phyloP scores from a whole-genome alignment of 371 early-diverging fungal species.

The Mortierella sp. region DNA sequence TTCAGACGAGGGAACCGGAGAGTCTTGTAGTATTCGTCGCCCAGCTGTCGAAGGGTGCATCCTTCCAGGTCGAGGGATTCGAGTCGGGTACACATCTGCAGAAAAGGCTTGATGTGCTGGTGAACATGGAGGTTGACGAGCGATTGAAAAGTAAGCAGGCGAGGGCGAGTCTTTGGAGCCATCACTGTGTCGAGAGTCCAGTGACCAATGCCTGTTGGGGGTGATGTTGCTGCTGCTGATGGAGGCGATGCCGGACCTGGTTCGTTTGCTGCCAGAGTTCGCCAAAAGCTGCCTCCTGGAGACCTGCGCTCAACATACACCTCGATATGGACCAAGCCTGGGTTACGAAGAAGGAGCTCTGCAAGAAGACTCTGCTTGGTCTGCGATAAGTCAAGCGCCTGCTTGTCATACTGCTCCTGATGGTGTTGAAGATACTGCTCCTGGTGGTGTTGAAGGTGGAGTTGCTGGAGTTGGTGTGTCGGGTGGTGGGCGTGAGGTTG shows the following conservation, averaged over 20 bases:
- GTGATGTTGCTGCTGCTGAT: neutral
- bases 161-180: constrained; percentile 8
- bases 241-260: neutral
- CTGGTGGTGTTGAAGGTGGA: neutral
- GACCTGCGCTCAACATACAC: constrained; percentile 36
- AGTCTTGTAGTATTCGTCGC: constrained; percentile 10
- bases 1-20: constrained; percentile 26
- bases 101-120: constrained; percentile 28
- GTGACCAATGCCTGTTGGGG: neutral
- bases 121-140: constrained; percentile 32
- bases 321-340: constrained; percentile 26
- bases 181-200: neutral
- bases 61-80: constrained; percentile 35
- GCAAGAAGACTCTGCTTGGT: constrained; percentile 7
- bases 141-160: constrained; percentile 30
- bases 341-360: constrained; percentile 26
- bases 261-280: constrained; percentile 22
- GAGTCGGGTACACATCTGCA: constrained; percentile 39
- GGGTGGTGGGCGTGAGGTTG: neutral
- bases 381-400: neutral
- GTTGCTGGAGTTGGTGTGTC: neutral
- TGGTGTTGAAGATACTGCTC: too few relatives aligned
- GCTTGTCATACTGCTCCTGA: neutral
- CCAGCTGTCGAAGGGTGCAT: constrained; percentile 29
- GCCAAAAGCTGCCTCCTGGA: constrained; percentile 40